Percentiles rank a stretch among this genome's conserved stretches.
Evolutionary conservation across 2,329 filamentous ascomycete genomes (phyloP).

Genomic region (Sarocladium brachiariae): DNA sequence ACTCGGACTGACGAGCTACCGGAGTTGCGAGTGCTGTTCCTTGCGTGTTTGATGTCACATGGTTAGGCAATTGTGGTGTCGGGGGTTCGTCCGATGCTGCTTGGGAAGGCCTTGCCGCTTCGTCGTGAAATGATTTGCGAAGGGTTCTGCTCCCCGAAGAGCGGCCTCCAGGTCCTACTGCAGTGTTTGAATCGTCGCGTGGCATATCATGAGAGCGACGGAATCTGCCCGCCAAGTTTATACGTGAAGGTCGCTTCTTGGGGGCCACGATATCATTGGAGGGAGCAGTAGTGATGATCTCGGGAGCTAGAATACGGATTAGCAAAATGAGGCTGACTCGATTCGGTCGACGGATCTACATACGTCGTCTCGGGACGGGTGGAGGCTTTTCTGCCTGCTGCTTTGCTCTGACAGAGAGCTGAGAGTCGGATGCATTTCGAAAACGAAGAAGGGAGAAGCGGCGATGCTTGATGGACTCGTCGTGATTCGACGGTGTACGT

Average conservation of each 20-base stretch:
- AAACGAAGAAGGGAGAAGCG: conserved; percentile 71
- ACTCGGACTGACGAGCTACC: conserved; percentile 50
- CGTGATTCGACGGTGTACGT: conserved; percentile 44
- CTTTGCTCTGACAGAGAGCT: conserved; percentile 70
- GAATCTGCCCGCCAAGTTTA: conserved; percentile 45
- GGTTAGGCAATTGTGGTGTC: conserved; percentile 24
- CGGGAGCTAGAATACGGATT: conserved; percentile 40
- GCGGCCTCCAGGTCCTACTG: background rate
- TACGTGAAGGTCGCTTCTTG: conserved; percentile 49
- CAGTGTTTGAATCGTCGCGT: conserved; percentile 16
- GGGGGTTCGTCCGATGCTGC: conserved; percentile 50
- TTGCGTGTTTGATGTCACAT: conserved; percentile 21
- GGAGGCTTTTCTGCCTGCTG: conserved; percentile 54
- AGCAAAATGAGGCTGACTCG: conserved; percentile 12
- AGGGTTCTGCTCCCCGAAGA: conserved; percentile 15
- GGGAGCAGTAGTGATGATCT: conserved; percentile 89
- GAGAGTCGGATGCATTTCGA: conserved; percentile 88
- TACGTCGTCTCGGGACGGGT: conserved; percentile 51
- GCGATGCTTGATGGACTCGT: conserved; percentile 49
- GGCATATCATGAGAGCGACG: conserved; percentile 45
- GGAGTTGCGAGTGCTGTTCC: conserved; percentile 41
- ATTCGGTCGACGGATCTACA: conserved; percentile 17
- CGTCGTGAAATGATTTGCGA: conserved; percentile 39
- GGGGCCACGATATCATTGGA: conserved; percentile 55
- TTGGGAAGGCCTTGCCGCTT: conserved; percentile 23